Evolutionary conservation across 108 stramenopile species (phyloP), one percentile per base, ranked within the genome.

Genomic region (Nitzschia sp.): DNA sequence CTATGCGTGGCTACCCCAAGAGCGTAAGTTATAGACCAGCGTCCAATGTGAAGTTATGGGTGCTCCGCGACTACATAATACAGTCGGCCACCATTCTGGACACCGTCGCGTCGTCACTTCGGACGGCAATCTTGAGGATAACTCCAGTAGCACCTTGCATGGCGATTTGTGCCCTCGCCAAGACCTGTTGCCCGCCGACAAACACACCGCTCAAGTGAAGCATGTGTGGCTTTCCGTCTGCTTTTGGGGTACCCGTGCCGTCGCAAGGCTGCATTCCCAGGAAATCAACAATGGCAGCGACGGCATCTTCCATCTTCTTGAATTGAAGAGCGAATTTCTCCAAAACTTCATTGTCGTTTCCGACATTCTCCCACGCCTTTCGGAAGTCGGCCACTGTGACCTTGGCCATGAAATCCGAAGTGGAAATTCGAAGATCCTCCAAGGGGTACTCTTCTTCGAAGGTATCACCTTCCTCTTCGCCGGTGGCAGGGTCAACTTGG

Each of bases 321-420:
- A 96, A 96, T 28, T 91, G 89, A 51, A 99, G 63, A 0, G 89
- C 89, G 63, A 96, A 97, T 70, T 97, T 97, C 70, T 97, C 96
- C 65, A 95, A 53, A 3, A 94, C 96, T 74, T 98, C 97, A 31
- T 88, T 86, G 49, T 30, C 82, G 66, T 90, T 93, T 29, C 82
- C 91, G 1, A 87, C 19, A 11, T 68, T 59, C 59, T 97, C 97
- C 98, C 97, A 98, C 8, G 79, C 78, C 59, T 87, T 79, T 19
- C 93, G 71, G 66, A 98, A 98, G 61, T 96, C 94, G 19, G 83
- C 83, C 49, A 94, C 77, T 18, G 77, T 49, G n/a, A 91, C 85
- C 79, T 95, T 96, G 45, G 94, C 96, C 90, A 98, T 94, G 66
- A 95, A 97, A 76, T 98, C 97, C 9, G 87, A 76, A 13, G 96